Evolutionary conservation across 2,329 filamentous ascomycete genomes (phyloP).

Genomic region (Diaporthe sp.): DNA sequence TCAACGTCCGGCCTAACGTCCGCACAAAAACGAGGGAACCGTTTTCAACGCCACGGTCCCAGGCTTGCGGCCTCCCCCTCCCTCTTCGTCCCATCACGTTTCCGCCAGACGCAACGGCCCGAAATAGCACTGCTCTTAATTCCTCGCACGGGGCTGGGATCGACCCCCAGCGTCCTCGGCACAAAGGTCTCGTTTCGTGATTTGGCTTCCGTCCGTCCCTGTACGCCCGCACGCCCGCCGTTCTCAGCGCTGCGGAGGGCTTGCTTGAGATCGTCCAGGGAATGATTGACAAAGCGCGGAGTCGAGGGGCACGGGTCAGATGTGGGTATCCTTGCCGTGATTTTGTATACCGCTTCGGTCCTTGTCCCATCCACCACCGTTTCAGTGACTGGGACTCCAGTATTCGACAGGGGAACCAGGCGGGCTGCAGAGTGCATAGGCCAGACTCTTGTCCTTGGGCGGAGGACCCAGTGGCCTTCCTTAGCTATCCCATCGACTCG

Average conservation of each 20-base stretch:
- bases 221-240: neutral
- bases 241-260: slow-evolving; percentile 31
- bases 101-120: slow-evolving; percentile 21
- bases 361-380: slow-evolving; percentile 7
- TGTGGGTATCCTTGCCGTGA: slow-evolving; percentile 16
- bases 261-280: neutral
- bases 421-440: slow-evolving; percentile 10
- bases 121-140: slow-evolving; percentile 12
- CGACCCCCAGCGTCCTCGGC: neutral
- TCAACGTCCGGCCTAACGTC: slow-evolving; percentile 29
- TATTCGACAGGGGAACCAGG: slow-evolving; percentile 16
- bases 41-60: slow-evolving; percentile 5
- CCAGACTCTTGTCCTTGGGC: neutral
- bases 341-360: slow-evolving; percentile 17
- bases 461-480: slow-evolving; percentile 1
- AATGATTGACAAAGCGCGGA: slow-evolving; percentile 15
- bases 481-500: neutral
- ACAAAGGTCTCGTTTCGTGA: slow-evolving; percentile 10
- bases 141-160: neutral
- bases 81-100: neutral
- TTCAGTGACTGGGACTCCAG: slow-evolving; percentile 9
- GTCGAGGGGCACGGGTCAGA: slow-evolving; percentile 6
- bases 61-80: neutral
- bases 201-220: neutral
- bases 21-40: slow-evolving; percentile 15